These are phyloP conservation scores for Phaffia tasmanica DNA, from an alignment of 768 basidiomycete species.

Conservation along the genomic window DNA sequence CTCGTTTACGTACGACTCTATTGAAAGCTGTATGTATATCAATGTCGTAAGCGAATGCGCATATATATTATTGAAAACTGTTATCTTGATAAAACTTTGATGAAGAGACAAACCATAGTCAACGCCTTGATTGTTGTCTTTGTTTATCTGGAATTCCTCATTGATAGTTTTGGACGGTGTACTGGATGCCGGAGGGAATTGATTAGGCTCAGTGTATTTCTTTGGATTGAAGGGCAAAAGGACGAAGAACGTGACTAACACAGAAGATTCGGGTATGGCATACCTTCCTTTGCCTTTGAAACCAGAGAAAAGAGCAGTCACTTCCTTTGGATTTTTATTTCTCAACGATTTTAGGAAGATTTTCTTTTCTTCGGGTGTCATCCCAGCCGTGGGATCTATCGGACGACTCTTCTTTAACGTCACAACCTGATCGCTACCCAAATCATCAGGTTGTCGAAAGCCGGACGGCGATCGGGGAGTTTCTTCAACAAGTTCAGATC, in stretches of 20 bases:
- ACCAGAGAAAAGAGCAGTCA: slow-evolving; percentile 29
- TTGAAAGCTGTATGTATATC: slow-evolving; percentile 43
- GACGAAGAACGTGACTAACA: not conserved
- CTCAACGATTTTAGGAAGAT: slow-evolving; percentile 27
- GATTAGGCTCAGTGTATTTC: slow-evolving; percentile 18
- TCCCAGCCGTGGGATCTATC: slow-evolving; percentile 8
- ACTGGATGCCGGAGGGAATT: slow-evolving; percentile 20
- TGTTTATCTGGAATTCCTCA: slow-evolving; percentile 55
- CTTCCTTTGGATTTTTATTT: slow-evolving; percentile 28
- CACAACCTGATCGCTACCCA: too few relatives aligned
- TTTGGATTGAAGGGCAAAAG: not conserved
- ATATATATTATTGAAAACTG: not conserved
- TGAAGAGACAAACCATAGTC: slow-evolving; percentile 42
- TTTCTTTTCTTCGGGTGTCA: slow-evolving; percentile 30
- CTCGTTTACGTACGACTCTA: slow-evolving; percentile 59
- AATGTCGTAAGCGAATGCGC: not conserved
- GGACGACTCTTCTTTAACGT: not conserved
- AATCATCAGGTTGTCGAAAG: too few relatives aligned
- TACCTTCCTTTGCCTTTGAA: slow-evolving; percentile 36
- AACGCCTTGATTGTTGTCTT: slow-evolving; percentile 53
- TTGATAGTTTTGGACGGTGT: slow-evolving; percentile 47
- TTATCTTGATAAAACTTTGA: not conserved
- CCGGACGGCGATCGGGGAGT: too few relatives aligned
- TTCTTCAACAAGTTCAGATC: too few relatives aligned
- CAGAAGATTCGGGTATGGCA: slow-evolving; percentile 1